A percentile compares a stretch with the other conserved stretches of the same genome.
phyloP scores from a whole-genome alignment of 1,139 yeast species.

The Geotrichum macrosporum region DNA sequence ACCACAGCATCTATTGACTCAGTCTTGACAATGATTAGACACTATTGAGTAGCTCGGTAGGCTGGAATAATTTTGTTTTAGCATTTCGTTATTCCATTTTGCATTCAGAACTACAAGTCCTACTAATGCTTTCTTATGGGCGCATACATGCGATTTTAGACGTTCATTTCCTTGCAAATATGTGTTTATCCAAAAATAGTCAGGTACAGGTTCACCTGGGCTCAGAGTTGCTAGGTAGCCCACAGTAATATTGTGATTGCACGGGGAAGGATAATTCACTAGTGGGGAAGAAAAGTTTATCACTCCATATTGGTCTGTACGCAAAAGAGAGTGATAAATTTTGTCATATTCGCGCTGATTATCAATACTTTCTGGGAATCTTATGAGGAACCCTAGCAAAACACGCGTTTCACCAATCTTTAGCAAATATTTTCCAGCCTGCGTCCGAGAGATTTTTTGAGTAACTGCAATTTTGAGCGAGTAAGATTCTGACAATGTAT shows the following conservation, averaged over 20 bases:
- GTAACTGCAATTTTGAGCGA: no score
- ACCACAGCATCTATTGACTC: no score
- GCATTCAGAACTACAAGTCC: neutral
- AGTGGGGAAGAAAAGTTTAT: neutral
- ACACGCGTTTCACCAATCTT: no score
- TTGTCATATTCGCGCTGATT: no score
- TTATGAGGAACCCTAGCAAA: neutral
- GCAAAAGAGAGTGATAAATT: neutral
- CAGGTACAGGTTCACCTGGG: neutral
- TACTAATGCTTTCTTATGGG: neutral
- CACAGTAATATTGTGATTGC: neutral
- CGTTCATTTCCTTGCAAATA: neutral
- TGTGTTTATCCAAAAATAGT: neutral
- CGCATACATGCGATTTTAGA: neutral
- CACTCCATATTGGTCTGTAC: neutral
- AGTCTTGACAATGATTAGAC: no score
- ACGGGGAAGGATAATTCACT: neutral
- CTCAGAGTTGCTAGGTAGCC: conserved; percentile 4
- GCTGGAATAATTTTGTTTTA: no score
- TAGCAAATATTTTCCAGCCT: no score
- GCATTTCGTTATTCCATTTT: no score
- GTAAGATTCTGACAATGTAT: no score
- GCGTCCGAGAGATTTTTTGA: no score
- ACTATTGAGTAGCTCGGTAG: no score
- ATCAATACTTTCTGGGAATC: no score